These are phyloP conservation scores for Penicillium sp. DNA, from an alignment of 2,329 filamentous ascomycete genomes.

Conservation along the genomic window DNA sequence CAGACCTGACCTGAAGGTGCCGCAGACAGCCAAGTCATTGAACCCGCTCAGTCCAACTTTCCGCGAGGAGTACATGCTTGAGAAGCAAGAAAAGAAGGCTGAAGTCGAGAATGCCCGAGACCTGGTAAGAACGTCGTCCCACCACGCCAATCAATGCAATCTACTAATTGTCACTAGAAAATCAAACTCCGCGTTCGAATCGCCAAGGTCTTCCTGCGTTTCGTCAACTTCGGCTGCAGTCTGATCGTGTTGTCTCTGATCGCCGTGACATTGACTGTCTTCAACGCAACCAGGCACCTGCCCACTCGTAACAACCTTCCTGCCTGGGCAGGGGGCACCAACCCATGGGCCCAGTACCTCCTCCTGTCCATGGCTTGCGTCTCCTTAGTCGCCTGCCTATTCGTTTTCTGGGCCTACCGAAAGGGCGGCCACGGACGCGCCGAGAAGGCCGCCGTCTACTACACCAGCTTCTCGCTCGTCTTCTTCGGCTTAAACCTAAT, in stretches of 20 bases:
- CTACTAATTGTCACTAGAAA: conserved; percentile 55
- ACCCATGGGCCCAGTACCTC: conserved; percentile 80
- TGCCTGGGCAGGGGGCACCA: conserved; percentile 71
- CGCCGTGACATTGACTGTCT: conserved; percentile 78
- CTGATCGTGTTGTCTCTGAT: conserved; percentile 89
- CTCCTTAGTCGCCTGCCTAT: conserved; percentile 68
- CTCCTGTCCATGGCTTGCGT: conserved; percentile 70
- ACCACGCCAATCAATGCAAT: neutral
- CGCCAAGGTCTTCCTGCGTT: conserved; percentile 88
- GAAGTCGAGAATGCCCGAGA: conserved; percentile 83
- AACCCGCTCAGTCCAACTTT: conserved; percentile 89
- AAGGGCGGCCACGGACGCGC: conserved; percentile 78
- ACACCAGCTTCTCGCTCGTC: conserved; percentile 82
- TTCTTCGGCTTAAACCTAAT: conserved; percentile 90
- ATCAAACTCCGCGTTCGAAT: conserved; percentile 83
- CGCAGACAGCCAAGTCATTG: conserved; percentile 66
- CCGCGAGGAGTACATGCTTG: conserved; percentile 72
- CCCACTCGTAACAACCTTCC: conserved; percentile 70
- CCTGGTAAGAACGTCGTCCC: conserved; percentile 54
- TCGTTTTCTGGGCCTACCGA: conserved; percentile 78
- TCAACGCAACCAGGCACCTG: conserved; percentile 73
- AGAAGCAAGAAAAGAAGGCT: conserved; percentile 71
- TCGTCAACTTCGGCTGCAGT: conserved; percentile 93
- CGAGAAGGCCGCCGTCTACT: conserved; percentile 89
- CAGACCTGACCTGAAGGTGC: conserved; percentile 82